phyloP scores from a whole-genome alignment of 805 yeast species.

The Myxozyma mucilagina region DNA sequence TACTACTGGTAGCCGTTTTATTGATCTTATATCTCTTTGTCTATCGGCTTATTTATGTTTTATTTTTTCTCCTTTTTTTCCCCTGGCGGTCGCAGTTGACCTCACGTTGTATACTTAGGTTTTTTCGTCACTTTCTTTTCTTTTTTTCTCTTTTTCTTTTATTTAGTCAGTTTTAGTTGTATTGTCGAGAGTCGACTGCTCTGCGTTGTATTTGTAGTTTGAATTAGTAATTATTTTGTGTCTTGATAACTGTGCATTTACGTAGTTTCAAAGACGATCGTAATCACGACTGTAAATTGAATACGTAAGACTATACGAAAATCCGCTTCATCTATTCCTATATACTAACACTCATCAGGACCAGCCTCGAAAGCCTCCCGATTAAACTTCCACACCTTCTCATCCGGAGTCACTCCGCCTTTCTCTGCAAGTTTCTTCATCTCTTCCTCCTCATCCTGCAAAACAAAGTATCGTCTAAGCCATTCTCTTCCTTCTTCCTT shows the following conservation, averaged over 20 bases:
- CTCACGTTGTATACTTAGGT: not conserved
- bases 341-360: slow-evolving; percentile 26
- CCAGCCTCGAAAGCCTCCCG: slow-evolving; percentile 35
- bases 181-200: not conserved
- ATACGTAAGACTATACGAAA: too few relatives aligned
- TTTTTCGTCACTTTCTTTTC: slow-evolving; percentile 4
- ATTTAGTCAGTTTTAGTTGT: not conserved
- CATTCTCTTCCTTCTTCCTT: slow-evolving; percentile 62
- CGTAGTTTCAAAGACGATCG: not conserved
- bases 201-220: slow-evolving; percentile 8
- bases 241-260: not conserved
- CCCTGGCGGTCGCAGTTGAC: not conserved
- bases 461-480: slow-evolving; percentile 80
- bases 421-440: slow-evolving; percentile 14
- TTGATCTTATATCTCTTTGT: too few relatives aligned
- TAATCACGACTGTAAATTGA: slow-evolving; percentile 4
- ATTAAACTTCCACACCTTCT: slow-evolving; percentile 36
- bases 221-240: not conserved
- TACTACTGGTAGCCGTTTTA: slow-evolving; percentile 5
- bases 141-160: not conserved
- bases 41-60: slow-evolving; percentile 5
- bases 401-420: slow-evolving; percentile 27
- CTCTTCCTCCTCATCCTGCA: slow-evolving; percentile 31
- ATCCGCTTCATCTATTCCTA: not conserved
- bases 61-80: slow-evolving; percentile 2